Evolutionary conservation across 305 asterid genomes (phyloP).

Genomic region (Stenogyne calaminthoides): DNA sequence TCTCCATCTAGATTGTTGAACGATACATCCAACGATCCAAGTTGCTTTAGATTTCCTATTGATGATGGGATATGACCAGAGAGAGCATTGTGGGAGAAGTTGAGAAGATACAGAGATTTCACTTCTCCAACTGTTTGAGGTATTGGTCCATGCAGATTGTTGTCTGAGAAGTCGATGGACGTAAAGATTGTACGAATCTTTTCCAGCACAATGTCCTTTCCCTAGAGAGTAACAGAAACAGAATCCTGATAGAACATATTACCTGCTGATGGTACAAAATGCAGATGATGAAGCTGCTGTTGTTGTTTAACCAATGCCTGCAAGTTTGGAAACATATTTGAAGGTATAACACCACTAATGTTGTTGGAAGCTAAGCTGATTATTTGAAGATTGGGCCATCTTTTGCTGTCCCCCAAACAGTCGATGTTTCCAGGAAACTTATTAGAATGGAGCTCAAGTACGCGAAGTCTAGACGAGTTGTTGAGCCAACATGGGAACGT

Average conservation of each 20-base stretch:
- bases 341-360: slow-evolving; percentile 25
- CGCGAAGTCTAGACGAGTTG: slow-evolving; percentile 36
- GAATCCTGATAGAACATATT: slow-evolving; percentile 39
- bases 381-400: slow-evolving; percentile 46
- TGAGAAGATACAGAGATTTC: slow-evolving; percentile 40
- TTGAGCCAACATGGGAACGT: slow-evolving; percentile 48
- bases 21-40: slow-evolving; percentile 54
- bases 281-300: slow-evolving; percentile 20
- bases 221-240: slow-evolving; percentile 43
- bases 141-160: slow-evolving; percentile 48
- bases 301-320: background rate
- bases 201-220: slow-evolving; percentile 31
- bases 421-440: slow-evolving; percentile 38
- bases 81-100: slow-evolving; percentile 48
- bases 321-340: slow-evolving; percentile 20
- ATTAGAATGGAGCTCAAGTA: slow-evolving; percentile 47
- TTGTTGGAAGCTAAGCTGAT: slow-evolving; percentile 45
- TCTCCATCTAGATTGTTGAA: slow-evolving; percentile 41
- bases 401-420: slow-evolving; percentile 17
- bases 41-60: slow-evolving; percentile 39
- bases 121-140: slow-evolving; percentile 49
- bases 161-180: slow-evolving; percentile 56
- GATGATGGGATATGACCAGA: slow-evolving; percentile 45
- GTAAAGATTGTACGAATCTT: slow-evolving; percentile 49
- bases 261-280: background rate